Conservation (phyloP, 2,329 filamentous ascomycete genomes). For the Pseudogymnoascus sp. region DNA sequence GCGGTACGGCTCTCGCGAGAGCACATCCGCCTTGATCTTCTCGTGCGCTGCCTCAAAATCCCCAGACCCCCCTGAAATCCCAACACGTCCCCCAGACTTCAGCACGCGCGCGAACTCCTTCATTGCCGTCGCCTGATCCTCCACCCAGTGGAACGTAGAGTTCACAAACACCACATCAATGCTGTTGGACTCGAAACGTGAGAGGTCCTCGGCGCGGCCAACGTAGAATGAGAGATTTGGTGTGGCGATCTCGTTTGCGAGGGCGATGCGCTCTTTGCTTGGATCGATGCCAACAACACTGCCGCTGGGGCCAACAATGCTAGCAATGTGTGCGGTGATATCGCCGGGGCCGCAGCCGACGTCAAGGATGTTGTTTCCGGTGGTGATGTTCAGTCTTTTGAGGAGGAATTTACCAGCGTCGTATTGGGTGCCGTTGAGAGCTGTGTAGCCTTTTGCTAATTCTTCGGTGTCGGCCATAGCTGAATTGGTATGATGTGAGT, state of each 20-base stretch:
- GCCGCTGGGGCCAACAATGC: conserved; percentile 18
- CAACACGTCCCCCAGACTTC: conserved; percentile 15
- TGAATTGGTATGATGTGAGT: neutral
- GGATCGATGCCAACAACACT: conserved; percentile 29
- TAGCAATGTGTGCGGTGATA: conserved; percentile 23
- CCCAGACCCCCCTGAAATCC: neutral
- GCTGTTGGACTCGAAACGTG: conserved; percentile 17
- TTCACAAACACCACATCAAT: conserved; percentile 25
- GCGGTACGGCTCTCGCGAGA: conserved; percentile 22
- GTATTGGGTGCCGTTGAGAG: conserved; percentile 23
- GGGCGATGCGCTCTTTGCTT: conserved; percentile 18
- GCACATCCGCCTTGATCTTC: conserved; percentile 17
- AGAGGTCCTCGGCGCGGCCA: conserved; percentile 25
- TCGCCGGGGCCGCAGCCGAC: conserved; percentile 31
- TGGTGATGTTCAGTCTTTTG: conserved; percentile 17
- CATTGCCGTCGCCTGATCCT: conserved; percentile 21
- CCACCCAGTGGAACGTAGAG: conserved; percentile 27
- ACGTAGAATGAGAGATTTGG: conserved; percentile 21
- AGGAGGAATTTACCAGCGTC: conserved; percentile 24
- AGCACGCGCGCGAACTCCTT: conserved; percentile 23
- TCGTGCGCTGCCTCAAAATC: neutral
- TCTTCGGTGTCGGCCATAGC: conserved; percentile 22
- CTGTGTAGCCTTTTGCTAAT: conserved; percentile 24
- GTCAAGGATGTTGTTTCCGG: conserved; percentile 26
- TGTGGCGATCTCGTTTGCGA: conserved; percentile 20